phyloP scores from a whole-genome alignment of 2,329 filamentous ascomycete species.

The Fusarium pininemorale region DNA sequence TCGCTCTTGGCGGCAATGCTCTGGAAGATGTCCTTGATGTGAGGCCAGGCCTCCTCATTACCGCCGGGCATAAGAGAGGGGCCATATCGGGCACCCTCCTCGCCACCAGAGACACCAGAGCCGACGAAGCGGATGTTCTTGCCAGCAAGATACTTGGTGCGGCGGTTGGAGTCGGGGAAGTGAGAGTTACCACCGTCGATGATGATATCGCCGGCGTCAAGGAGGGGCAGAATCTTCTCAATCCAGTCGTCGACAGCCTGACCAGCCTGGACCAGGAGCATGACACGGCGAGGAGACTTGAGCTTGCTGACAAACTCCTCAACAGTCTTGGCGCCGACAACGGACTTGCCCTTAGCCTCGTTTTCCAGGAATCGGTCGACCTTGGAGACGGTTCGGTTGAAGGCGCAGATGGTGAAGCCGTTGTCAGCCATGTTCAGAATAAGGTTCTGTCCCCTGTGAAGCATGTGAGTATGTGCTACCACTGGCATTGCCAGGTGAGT shows the following conservation, averaged over 20 bases:
- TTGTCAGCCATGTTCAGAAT: constrained; percentile 91
- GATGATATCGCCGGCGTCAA: constrained; percentile 93
- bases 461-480: constrained; percentile 21
- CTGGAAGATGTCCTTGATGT: constrained; percentile 99
- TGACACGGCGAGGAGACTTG: constrained; percentile 95
- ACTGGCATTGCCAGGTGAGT: constrained; percentile 22
- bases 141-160: constrained; percentile 82
- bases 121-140: constrained; percentile 98
- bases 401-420: constrained; percentile 96
- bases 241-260: constrained; percentile 99
- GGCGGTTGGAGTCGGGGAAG: constrained; percentile 98
- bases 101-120: constrained; percentile 96
- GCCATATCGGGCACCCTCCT: constrained; percentile 98
- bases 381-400: constrained; percentile 98
- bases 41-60: constrained; percentile 96
- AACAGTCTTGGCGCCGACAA: constrained; percentile 91
- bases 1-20: constrained; percentile 97
- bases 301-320: constrained; percentile 97
- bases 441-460: constrained; percentile 77
- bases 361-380: constrained; percentile 93
- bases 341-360: constrained; percentile 93
- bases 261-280: constrained; percentile 99
- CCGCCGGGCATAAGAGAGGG: constrained; percentile 99
- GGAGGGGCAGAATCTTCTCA: constrained; percentile 85
- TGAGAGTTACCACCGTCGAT: constrained; percentile 99